Conservation (phyloP, 345 rosid genomes). For the Erucastrum elatum region DNA sequence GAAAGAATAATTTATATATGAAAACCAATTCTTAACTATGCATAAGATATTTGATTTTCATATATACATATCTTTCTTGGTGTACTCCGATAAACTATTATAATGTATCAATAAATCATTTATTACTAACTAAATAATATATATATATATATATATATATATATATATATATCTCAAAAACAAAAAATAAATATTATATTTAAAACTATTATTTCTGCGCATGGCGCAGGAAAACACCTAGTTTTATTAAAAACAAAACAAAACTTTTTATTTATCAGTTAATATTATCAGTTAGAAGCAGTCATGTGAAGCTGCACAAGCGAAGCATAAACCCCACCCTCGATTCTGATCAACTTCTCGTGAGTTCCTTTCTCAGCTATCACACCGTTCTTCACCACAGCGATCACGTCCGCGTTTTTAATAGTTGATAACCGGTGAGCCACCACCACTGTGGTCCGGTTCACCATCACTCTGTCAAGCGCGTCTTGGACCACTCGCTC, state of each 20-base stretch:
- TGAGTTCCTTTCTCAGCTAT: conserved; percentile 77
- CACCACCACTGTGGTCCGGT: conserved; percentile 61
- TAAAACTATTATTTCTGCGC: too few species aligned
- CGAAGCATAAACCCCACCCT: conserved; percentile 68
- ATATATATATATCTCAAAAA: too few species aligned
- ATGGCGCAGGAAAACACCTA: too few species aligned
- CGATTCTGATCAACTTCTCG: conserved; percentile 44
- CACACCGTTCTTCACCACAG: conserved; percentile 71
- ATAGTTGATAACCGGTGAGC: conserved; percentile 86
- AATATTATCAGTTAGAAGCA: conserved; percentile 23
- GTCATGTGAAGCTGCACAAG: conserved; percentile 55
- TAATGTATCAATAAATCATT: too few species aligned
- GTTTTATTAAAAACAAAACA: background rate
- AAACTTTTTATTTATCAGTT: background rate
- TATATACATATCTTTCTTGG: too few species aligned
- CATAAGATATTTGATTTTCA: too few species aligned
- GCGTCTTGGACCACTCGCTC: conserved; percentile 61
- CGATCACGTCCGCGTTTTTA: conserved; percentile 61
- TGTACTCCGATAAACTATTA: too few species aligned
- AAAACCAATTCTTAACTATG: too few species aligned
- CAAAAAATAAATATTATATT: too few species aligned
- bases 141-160: too few species aligned
- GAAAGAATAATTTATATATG: too few species aligned
- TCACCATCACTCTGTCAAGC: conserved; percentile 50
- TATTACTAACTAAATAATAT: too few species aligned